Evolutionary conservation across 768 basidiomycete species (phyloP), one percentile per base, ranked within the genome.

Genomic region (Mycena indigotica): DNA sequence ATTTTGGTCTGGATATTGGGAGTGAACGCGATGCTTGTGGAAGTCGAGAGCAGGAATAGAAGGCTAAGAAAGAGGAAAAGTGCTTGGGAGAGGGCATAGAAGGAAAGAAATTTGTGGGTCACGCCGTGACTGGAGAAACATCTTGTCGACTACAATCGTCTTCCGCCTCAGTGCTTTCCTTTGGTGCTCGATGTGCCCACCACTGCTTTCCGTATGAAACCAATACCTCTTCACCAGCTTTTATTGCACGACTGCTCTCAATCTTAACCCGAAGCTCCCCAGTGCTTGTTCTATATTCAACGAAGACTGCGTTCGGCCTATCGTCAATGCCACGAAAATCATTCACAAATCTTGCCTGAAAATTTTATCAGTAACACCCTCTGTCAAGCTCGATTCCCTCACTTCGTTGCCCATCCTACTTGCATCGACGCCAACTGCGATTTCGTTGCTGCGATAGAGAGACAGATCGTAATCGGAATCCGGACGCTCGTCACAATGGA

Each of bases 161-260:
- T 13, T 51, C 50, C 50, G 28, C 49, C 57, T 88, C 78, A 54
- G 79, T 77, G 13, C 69, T n/a, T n/a, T 38, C 12, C 35, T 38
- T n/a, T 38, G 41, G 8, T 23, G 8, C 21, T 45, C 41, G 10
- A 21, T 10, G 10, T 8, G 41, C 74, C 93, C 93, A 95, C 88
- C 89, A 93, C 17, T 81, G 79, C 67, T 93, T 93, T 21, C 95
- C 95, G 68, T 96, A 96, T 13, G 88, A 91, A 21, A 95, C 90
- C 26, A 94, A 67, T 28, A 98, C 82, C 72, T 96, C 94, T 13
- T 93, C 84, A 5, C 91, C 89, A 71, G 89, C 93, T 62, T 75
- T 81, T 45, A 95, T 85, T 5, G 73, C 76, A 49, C 80, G 76
- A 52, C 72, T 76, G 56, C 84, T 88, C 85, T 88, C 89, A 28